Percentiles rank a stretch among this genome's conserved stretches.
phyloP scores from a whole-genome alignment of 148 eudicot genomes.

The Rhododendron griersonianum region DNA sequence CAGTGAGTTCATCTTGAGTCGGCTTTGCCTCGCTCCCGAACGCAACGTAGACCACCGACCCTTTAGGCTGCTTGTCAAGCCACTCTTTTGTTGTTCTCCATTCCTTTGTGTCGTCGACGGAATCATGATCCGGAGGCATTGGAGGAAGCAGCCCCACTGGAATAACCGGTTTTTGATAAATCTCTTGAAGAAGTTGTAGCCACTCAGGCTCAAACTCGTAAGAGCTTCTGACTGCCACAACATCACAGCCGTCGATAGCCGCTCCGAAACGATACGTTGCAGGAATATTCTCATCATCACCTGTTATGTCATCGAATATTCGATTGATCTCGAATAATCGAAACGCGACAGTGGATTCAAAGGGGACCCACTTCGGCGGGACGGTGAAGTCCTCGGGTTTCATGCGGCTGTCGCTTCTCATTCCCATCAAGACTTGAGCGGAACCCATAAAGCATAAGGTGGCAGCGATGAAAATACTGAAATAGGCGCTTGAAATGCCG shows the following conservation, averaged over 20 bases:
- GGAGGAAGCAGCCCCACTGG: slow-evolving; percentile 1
- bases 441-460: slow-evolving; percentile 21
- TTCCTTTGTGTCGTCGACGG: neutral
- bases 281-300: slow-evolving; percentile 6
- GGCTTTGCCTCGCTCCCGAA: slow-evolving; percentile 8
- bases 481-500: slow-evolving; percentile 14
- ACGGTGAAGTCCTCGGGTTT: slow-evolving; percentile 27
- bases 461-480: slow-evolving; percentile 19
- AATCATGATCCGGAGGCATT: neutral
- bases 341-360: slow-evolving; percentile 15
- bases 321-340: slow-evolving; percentile 16
- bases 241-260: slow-evolving; percentile 25
- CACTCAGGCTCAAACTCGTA: slow-evolving; percentile 33
- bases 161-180: slow-evolving; percentile 35
- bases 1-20: slow-evolving; percentile 1
- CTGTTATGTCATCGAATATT: neutral
- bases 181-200: slow-evolving; percentile 23
- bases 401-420: neutral
- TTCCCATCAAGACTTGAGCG: slow-evolving; percentile 7
- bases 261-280: slow-evolving; percentile 18
- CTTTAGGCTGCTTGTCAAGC: neutral
- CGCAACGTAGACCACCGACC: slow-evolving; percentile 5
- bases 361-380: slow-evolving; percentile 27
- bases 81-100: neutral
- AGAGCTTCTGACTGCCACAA: slow-evolving; percentile 27